A percentile compares a stretch with the other conserved stretches of the same genome.
Conservation (phyloP, 768 basidiomycete species). For the Mycena rosella region DNA sequence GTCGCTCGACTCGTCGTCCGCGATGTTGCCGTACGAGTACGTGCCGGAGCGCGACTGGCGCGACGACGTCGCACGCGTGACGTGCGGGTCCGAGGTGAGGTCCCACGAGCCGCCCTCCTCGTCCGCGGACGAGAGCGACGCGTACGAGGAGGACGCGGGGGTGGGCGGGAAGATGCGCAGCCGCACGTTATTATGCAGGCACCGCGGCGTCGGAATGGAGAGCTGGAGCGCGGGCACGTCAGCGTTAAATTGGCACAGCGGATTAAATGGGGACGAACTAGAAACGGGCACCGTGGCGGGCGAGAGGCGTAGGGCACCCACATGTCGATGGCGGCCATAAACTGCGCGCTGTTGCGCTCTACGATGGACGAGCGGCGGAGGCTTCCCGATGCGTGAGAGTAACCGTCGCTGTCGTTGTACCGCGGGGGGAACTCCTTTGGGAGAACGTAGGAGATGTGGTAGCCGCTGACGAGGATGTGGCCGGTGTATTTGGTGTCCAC, state of each 20-base stretch:
- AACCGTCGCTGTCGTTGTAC: constrained; percentile 47
- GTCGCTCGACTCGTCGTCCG: constrained; percentile 87
- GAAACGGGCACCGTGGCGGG: constrained; percentile 81
- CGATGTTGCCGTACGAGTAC: constrained; percentile 75
- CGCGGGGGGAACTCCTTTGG: constrained; percentile 71
- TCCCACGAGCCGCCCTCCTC: constrained; percentile 81
- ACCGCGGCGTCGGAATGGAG: constrained; percentile 82
- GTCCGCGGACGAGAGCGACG: constrained; percentile 82
- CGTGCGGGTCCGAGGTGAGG: constrained; percentile 80
- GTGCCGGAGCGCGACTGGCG: constrained; percentile 62
- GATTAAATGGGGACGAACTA: constrained; percentile 58
- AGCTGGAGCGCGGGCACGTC: constrained; percentile 59
- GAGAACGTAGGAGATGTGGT: constrained; percentile 81
- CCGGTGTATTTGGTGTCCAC: constrained; percentile 80
- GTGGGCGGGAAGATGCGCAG: constrained; percentile 80
- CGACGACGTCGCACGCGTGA: constrained; percentile 65
- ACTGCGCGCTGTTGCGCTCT: constrained; percentile 74
- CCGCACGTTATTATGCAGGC: constrained; percentile 80
- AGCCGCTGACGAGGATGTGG: constrained; percentile 80
- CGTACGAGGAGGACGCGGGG: constrained; percentile 67
- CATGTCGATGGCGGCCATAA: constrained; percentile 86
- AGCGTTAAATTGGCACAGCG: constrained; percentile 5
- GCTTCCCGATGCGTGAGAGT: constrained; percentile 44
- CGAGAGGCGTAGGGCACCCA: constrained; percentile 76
- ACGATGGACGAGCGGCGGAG: constrained; percentile 67